Conservation (phyloP, 129 eudicot species). For the Glebionis coronaria region DNA sequence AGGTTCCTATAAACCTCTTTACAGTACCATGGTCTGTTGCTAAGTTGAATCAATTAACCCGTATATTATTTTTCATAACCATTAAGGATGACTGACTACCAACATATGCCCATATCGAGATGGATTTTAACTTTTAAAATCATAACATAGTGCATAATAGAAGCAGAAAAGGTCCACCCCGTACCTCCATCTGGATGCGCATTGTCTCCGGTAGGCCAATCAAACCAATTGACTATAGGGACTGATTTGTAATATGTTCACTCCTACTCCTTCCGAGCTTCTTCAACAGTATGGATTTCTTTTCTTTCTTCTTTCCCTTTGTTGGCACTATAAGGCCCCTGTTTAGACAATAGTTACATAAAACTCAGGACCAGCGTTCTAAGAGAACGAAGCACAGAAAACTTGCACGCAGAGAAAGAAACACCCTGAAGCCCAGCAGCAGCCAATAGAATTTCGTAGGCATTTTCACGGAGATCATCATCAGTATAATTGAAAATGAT, state of each 20-base stretch:
- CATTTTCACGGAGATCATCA: conserved; percentile 93
- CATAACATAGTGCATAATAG: neutral
- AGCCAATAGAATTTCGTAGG: conserved; percentile 85
- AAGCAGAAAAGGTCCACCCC: conserved; percentile 6
- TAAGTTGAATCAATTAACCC: no score
- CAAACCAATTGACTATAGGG: conserved; percentile 76
- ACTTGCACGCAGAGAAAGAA: neutral
- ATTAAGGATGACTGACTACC: no score
- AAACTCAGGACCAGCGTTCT: neutral
- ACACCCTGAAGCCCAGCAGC: conserved; percentile 99
- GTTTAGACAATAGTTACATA: conserved; percentile 13
- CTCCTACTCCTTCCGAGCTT: conserved; percentile 87
- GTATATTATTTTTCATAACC: no score
- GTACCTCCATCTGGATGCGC: conserved; percentile 99
- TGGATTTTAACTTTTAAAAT: no score
- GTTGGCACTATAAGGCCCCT: conserved; percentile 95
- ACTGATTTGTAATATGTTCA: conserved; percentile 53
- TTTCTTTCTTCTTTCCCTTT: conserved; percentile 89
- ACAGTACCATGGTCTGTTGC: no score
- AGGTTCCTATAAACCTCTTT: no score
- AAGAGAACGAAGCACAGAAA: conserved; percentile 13
- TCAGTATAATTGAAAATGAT: conserved; percentile 62
- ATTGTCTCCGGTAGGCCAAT: conserved; percentile 86
- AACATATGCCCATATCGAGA: no score
- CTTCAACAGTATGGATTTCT: conserved; percentile 69